Evolutionary conservation across 257 asterid species (phyloP).

Genomic region (Penstemon newberryi): DNA sequence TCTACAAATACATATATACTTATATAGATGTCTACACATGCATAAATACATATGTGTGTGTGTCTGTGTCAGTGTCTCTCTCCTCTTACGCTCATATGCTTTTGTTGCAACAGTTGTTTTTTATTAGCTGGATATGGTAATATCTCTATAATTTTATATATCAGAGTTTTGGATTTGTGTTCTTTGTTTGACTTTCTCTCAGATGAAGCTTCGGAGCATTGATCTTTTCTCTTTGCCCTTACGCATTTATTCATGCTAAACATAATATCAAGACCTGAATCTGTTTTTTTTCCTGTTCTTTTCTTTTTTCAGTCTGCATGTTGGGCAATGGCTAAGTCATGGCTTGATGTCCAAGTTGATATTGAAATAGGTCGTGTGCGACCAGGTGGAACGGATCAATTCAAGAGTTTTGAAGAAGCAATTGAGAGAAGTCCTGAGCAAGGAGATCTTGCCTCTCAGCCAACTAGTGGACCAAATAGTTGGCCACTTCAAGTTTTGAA

Average conservation of each 20-base stretch:
- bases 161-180: not conserved
- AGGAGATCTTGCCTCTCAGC: conserved; percentile 56
- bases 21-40: too few relatives aligned
- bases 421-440: conserved; percentile 65
- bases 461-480: conserved; percentile 56
- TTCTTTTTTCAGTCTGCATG: conserved; percentile 84
- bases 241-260: conserved; percentile 18
- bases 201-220: conserved; percentile 8
- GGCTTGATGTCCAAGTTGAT: conserved; percentile 97
- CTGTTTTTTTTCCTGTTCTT: conserved; percentile 9
- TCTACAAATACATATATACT: too few relatives aligned
- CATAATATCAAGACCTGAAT: conserved; percentile 1
- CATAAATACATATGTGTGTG: not conserved
- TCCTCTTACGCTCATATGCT: not conserved
- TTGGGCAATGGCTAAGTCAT: conserved; percentile 99
- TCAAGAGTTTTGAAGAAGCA: conserved; percentile 75
- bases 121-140: conserved; percentile 13
- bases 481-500: conserved; percentile 94
- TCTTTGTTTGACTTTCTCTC: conserved; percentile 4
- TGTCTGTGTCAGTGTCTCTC: not conserved
- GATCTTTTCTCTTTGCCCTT: conserved; percentile 14
- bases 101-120: not conserved
- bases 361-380: conserved; percentile 56
- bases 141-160: not conserved
- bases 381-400: conserved; percentile 61